Conservation (phyloP, 2,329 filamentous ascomycete genomes). For the Macrophomina pseudophaseolina region DNA sequence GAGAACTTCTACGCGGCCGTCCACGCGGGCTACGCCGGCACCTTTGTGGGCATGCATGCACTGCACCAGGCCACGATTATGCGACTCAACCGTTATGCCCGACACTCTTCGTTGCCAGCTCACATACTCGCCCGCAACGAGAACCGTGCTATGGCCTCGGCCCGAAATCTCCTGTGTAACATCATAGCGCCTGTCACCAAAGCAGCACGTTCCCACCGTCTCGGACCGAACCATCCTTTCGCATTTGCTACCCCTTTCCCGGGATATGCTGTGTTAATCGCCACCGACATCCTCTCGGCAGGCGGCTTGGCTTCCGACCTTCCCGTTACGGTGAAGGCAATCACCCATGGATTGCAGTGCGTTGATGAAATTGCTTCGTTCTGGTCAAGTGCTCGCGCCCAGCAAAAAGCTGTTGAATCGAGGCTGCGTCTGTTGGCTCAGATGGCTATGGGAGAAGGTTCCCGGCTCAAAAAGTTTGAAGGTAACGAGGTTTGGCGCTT, state of each 20-base stretch:
- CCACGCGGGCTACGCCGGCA: slow-evolving; percentile 59
- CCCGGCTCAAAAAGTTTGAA: neutral
- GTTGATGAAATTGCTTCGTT: slow-evolving; percentile 62
- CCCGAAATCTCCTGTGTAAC: slow-evolving; percentile 39
- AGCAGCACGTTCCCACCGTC: slow-evolving; percentile 36
- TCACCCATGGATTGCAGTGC: slow-evolving; percentile 59
- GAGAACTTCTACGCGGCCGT: slow-evolving; percentile 64
- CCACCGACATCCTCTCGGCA: slow-evolving; percentile 69
- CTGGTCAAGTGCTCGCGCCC: slow-evolving; percentile 64
- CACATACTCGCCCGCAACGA: slow-evolving; percentile 41
- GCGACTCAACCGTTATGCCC: slow-evolving; percentile 66
- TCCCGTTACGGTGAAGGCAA: slow-evolving; percentile 58
- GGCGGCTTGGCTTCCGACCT: slow-evolving; percentile 59
- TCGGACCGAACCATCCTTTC: slow-evolving; percentile 38
- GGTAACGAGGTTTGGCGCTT: slow-evolving; percentile 11
- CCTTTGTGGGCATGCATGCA: slow-evolving; percentile 68
- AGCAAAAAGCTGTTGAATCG: slow-evolving; percentile 56
- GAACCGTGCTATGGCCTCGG: slow-evolving; percentile 30
- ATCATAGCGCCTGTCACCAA: slow-evolving; percentile 41
- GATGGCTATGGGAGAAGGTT: slow-evolving; percentile 32
- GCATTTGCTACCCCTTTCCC: slow-evolving; percentile 64
- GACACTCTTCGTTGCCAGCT: slow-evolving; percentile 35
- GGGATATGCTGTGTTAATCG: slow-evolving; percentile 66
- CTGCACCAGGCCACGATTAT: slow-evolving; percentile 69
- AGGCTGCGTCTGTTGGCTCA: slow-evolving; percentile 54